These are phyloP conservation scores for Neopestalotiopsis clavispora DNA, from an alignment of 2,329 filamentous ascomycete genomes.

Conservation along the genomic window DNA sequence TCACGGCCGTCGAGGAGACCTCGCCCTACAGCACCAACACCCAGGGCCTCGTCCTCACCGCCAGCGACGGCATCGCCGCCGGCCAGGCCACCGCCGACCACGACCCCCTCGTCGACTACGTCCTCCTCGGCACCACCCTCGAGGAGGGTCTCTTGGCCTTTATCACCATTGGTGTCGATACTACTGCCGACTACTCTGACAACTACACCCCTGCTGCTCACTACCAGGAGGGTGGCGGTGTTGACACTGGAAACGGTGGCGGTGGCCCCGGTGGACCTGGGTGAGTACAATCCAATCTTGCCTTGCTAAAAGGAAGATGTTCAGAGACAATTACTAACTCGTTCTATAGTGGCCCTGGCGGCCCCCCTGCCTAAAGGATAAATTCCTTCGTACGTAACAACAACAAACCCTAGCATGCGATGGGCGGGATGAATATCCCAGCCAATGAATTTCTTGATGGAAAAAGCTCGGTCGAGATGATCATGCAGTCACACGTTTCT, in stretches of 20 bases:
- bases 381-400: too few species aligned
- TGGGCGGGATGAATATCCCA: too few species aligned
- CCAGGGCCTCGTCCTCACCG: constrained; percentile 50
- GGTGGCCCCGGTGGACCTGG: constrained; percentile 11
- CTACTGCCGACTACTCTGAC: constrained; percentile 33
- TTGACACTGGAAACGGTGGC: constrained; percentile 25
- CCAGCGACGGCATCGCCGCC: constrained; percentile 53
- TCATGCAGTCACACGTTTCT: too few species aligned
- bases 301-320: too few species aligned
- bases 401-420: too few species aligned
- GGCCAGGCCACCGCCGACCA: constrained; percentile 53
- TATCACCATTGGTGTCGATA: constrained; percentile 54
- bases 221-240: constrained; percentile 33
- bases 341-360: too few species aligned
- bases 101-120: constrained; percentile 61
- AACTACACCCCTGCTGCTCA: constrained; percentile 28
- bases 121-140: constrained; percentile 56
- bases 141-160: constrained; percentile 54
- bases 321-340: too few species aligned
- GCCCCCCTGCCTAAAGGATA: too few species aligned
- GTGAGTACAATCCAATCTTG: background rate
- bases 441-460: too few species aligned
- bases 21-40: constrained; percentile 49
- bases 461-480: too few species aligned
- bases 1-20: constrained; percentile 49